phyloP scores from a whole-genome alignment of 305 asterid species.

The Fraxinus greggii region DNA sequence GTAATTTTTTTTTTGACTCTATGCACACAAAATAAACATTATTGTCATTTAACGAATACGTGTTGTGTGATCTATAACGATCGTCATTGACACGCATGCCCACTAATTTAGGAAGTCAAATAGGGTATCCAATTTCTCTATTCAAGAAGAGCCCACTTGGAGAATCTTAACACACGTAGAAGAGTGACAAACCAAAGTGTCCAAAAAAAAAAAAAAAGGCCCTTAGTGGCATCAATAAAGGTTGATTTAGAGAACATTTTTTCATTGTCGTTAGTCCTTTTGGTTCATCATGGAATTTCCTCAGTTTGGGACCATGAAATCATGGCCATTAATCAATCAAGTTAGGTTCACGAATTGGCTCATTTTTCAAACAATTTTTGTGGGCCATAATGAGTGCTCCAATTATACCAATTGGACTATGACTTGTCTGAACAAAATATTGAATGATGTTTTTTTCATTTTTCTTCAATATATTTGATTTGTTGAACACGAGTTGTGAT shows the following conservation, averaged over 20 bases:
- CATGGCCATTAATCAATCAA: constrained; percentile 12
- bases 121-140: not conserved
- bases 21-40: not conserved
- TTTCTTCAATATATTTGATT: not conserved
- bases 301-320: constrained; percentile 11
- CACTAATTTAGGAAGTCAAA: not conserved
- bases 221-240: constrained; percentile 27
- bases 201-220: not conserved
- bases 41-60: not conserved
- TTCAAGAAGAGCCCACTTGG: constrained; percentile 26
- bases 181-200: not conserved
- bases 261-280: constrained; percentile 10
- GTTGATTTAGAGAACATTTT: not conserved
- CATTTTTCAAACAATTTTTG: not conserved
- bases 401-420: not conserved
- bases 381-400: constrained; percentile 23
- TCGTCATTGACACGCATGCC: not conserved
- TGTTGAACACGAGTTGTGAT: not conserved
- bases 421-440: not conserved
- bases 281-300: constrained; percentile 7
- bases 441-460: not conserved
- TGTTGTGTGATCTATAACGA: not conserved
- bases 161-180: not conserved
- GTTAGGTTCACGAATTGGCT: not conserved
- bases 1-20: not conserved